These are phyloP conservation scores for Moringa oleifera DNA, from an alignment of 345 rosid species.

Conservation along the genomic window DNA sequence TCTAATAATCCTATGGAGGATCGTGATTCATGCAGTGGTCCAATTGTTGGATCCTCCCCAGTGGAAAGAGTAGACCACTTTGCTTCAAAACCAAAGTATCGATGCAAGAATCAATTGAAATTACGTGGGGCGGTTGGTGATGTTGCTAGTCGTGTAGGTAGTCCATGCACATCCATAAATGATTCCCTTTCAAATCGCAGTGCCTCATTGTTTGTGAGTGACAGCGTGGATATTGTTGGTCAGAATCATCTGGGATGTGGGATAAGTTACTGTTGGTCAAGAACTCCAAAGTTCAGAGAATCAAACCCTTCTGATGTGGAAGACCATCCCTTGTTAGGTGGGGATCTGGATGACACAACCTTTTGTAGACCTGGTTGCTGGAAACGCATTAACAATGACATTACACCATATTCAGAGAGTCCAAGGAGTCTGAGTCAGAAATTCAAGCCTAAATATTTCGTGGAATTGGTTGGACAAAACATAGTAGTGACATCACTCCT, in stretches of 20 bases:
- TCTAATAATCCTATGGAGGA: slow-evolving; percentile 36
- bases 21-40: slow-evolving; percentile 41
- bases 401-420: slow-evolving; percentile 30
- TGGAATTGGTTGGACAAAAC: slow-evolving; percentile 85
- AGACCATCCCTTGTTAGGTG: slow-evolving; percentile 56
- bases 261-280: slow-evolving; percentile 78
- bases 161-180: slow-evolving; percentile 44
- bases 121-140: slow-evolving; percentile 43
- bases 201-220: slow-evolving; percentile 39
- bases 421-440: slow-evolving; percentile 74
- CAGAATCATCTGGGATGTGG: slow-evolving; percentile 54
- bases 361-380: slow-evolving; percentile 22
- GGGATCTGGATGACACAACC: slow-evolving; percentile 27
- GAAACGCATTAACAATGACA: slow-evolving; percentile 30
- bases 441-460: slow-evolving; percentile 66
- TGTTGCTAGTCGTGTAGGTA: slow-evolving; percentile 42
- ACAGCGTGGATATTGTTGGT: slow-evolving; percentile 37
- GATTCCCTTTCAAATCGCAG: slow-evolving; percentile 45
- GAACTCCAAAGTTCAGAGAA: slow-evolving; percentile 66
- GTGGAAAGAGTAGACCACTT: slow-evolving; percentile 21
- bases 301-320: slow-evolving; percentile 62
- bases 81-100: slow-evolving; percentile 23
- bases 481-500: slow-evolving; percentile 70
- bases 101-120: slow-evolving; percentile 22
- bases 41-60: slow-evolving; percentile 27